Evolutionary conservation across 768 basidiomycete genomes (phyloP).

Genomic region (Dacryopinax spathularia): DNA sequence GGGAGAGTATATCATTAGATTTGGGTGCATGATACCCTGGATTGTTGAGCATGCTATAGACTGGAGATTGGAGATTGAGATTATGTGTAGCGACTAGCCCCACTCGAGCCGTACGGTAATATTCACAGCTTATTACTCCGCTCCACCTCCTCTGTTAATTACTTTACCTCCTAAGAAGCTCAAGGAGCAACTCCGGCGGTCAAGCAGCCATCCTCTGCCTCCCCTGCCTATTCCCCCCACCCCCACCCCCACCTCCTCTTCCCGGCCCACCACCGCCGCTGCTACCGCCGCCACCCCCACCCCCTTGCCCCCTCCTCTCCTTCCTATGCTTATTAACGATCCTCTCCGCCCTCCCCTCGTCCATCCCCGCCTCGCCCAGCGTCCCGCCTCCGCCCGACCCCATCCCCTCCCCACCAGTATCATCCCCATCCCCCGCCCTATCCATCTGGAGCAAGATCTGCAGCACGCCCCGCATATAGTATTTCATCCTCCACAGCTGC

Average conservation of each 20-base stretch:
- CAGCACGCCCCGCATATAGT: conserved; percentile 35
- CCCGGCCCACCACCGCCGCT: too few relatives aligned
- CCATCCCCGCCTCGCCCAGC: not conserved
- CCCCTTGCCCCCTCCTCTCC: not conserved
- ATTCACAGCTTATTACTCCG: too few relatives aligned
- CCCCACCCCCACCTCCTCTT: too few relatives aligned
- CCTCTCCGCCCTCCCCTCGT: not conserved
- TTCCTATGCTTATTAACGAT: not conserved
- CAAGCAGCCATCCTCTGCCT: too few relatives aligned
- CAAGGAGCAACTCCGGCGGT: too few relatives aligned
- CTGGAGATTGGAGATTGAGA: not conserved
- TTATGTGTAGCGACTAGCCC: conserved; percentile 7
- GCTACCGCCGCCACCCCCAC: too few relatives aligned
- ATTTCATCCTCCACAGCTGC: conserved; percentile 74
- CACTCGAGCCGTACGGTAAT: too few relatives aligned
- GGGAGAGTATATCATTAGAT: not conserved
- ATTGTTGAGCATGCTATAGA: too few relatives aligned
- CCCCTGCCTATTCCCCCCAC: too few relatives aligned
- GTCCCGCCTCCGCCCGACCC: not conserved
- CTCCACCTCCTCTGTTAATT: too few relatives aligned
- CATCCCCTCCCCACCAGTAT: not conserved
- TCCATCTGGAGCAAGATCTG: not conserved
- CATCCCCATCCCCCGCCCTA: not conserved
- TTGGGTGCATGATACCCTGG: not conserved
- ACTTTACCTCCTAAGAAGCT: too few relatives aligned